Conservation (phyloP, 441 rosid genomes). For the Croton laevigatus region DNA sequence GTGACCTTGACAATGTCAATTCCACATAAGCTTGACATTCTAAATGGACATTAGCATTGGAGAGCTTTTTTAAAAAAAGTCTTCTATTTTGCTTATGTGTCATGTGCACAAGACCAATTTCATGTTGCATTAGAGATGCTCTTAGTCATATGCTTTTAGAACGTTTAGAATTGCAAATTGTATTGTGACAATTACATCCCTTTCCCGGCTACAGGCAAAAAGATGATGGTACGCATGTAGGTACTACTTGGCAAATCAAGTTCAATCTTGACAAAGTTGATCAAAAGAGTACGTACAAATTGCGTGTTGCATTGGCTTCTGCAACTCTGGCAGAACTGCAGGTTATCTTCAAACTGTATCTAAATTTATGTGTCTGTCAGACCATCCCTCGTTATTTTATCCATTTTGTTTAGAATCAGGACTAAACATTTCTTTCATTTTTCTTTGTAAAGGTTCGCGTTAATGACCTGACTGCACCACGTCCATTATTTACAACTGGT, state of each 20-base stretch:
- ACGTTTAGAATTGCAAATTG: background rate
- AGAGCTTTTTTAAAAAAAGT: no score
- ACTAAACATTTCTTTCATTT: background rate
- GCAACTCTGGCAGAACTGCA: conserved; percentile 87
- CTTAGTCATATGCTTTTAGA: no score
- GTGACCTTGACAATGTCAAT: no score
- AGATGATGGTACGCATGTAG: conserved; percentile 39
- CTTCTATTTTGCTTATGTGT: no score
- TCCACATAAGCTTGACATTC: no score
- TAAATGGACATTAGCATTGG: no score
- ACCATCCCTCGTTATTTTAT: no score
- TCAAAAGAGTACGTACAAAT: conserved; percentile 44
- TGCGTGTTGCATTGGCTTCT: conserved; percentile 79
- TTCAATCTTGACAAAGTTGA: conserved; percentile 54
- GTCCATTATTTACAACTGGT: conserved; percentile 56
- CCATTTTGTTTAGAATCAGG: background rate
- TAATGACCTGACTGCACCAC: conserved; percentile 26
- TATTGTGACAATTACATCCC: background rate
- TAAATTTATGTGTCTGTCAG: background rate
- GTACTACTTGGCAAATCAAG: conserved; percentile 85
- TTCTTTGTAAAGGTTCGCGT: conserved; percentile 17
- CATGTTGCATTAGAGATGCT: no score
- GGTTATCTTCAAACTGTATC: conserved; percentile 34
- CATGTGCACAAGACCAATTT: no score
- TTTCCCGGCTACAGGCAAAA: conserved; percentile 38